Base-by-base conservation (phyloP, 176 grass and related monocot species). In the Ananas comosus region DNA sequence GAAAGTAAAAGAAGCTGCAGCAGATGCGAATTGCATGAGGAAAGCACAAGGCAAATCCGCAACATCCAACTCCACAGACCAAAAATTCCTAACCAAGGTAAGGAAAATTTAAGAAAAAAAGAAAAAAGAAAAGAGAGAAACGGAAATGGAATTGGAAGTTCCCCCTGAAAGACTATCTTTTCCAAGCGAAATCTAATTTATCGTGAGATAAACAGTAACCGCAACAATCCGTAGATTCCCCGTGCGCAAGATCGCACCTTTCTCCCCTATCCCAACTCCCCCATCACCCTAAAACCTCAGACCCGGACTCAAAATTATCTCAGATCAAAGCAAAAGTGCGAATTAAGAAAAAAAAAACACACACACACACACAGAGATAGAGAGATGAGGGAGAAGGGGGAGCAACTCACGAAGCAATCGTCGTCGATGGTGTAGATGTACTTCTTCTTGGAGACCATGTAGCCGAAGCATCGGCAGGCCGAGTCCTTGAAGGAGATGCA, bases 401-500 rank as follows among this genome's bases (percentile, higher is more conserved):
- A 19, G 56, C 14, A n/a, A 79, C 91, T 91, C 81, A 96, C 92
- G 84, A 96, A 96, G 88, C 92, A 96, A 73, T 96, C 92, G 77
- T 91, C 92, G 66, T 96, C 88, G 66, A 96, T 96, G 75, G 92
- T 96, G 88, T 85, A 96, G 81, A 96, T 91, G 63, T 96, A 96
- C 92, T 96, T 96, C 86, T 96, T 96, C 76, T 89, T 91, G 81
- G 92, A 96, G 69, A 96, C 88, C 81, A 96, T 89, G 86, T 89
- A 96, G 0, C 88, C 92, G 58, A 96, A 96, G 83, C 88, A 91
- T 19, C 92, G 75, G 76, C 92, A 96, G 0, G 92, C 92, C 0
- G 92, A 96, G 78, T 96, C 92, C 83, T 96, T 96, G 86, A 89
- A 91, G 70, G 92, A 96, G 86, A 96, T 96, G 81, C 92, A 96